Evolutionary conservation across 768 basidiomycete species (phyloP), one percentile per base, ranked within the genome.

Genomic region (Trametes cingulata): DNA sequence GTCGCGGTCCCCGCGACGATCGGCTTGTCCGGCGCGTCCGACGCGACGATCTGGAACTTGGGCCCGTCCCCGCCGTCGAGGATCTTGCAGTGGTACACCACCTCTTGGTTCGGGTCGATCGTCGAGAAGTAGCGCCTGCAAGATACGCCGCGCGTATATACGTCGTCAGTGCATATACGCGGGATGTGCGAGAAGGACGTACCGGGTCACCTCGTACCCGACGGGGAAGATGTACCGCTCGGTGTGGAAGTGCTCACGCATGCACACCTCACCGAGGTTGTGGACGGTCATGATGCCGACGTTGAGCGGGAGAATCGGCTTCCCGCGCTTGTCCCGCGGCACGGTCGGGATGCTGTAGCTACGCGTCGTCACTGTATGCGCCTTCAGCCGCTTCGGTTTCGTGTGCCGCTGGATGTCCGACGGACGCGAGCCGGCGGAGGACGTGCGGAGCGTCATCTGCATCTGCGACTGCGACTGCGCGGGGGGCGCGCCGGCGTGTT

Each of bases 191-290:
- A 24, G 60, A 43, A 10, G 0, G 17, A 69, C 81, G 49, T 41
- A 88, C 90, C 91, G 81, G 4, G 85, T 88, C 6, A 91, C 88
- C 68, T 91, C 89, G 69, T 92, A 93, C 15, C 90, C 90, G 40
- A 93, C 87, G 10, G 92, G 92, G 67, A 91, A 94, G 63, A 94
- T 93, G 69, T 93, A 93, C 52, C 92, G 78, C 70, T 93, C 91
- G 0, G 91, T 92, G 70, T 91, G 89, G 68, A 92, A 93, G 69
- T 92, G 88, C 63, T 92, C 90, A 29, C 88, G 80, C 85, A 86
- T 84, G 68, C 88, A 91, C 7, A 93, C 85, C 52, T 85, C 82
- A 2, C 92, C 92, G 0, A 94, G 77, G 60, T 69, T 84, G 57
- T 87, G 78, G 24, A 94, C 86, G 1, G 88, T 91, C 89, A 93